Base-by-base conservation (phyloP, 2,329 filamentous ascomycete genomes). In the Parastagonospora nodorum region DNA sequence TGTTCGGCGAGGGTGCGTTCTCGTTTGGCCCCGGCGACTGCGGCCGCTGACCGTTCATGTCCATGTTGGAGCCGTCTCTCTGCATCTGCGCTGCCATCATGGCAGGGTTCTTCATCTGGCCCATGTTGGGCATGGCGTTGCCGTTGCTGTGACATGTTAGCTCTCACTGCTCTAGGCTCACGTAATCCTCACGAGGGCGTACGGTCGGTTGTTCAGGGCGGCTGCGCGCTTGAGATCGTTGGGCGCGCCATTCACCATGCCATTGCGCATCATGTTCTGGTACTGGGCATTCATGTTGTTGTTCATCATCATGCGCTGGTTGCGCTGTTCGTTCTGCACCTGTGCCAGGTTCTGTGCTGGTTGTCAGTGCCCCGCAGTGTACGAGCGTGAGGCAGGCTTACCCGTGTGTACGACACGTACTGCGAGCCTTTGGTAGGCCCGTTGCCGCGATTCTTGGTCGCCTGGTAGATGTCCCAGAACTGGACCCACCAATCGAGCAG, bases 401-500 rank as follows among this genome's bases (percentile, higher is more conserved):
- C 92, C 83, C 95, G 89, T 57, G 88, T 92, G 68, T 95, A 89
- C 52, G 82, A 78, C 50, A 95, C 84, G 74, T 96, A 96, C 77
- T 89, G 86, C 83, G 57, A 83, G 68, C 81, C 48, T 54, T 73
- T 70, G 41, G 61, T 53, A 12, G 54, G 52, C 36, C 40, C 38
- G 86, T 44, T 55, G 28, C 41, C 50, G 42, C 60, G 56, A 66
- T 82, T 84, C 67, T 90, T 88, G 70, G 93, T 89, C 48, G 91
- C 90, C 68, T 86, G 86, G 75, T 89, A 95, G 63, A 97, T 91
- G 67, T 99, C 94, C 92, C 92, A 97, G 74, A 99, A 99, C 45
- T 97, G 83, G 68, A 88, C 90, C 79, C 95, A 99, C 94, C 94
- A 99, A 68, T 97, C 94, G 63, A 91, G 88, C n/a, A 99, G 80